phyloP scores from a whole-genome alignment of 441 rosid species.

The Adansonia grandidieri region DNA sequence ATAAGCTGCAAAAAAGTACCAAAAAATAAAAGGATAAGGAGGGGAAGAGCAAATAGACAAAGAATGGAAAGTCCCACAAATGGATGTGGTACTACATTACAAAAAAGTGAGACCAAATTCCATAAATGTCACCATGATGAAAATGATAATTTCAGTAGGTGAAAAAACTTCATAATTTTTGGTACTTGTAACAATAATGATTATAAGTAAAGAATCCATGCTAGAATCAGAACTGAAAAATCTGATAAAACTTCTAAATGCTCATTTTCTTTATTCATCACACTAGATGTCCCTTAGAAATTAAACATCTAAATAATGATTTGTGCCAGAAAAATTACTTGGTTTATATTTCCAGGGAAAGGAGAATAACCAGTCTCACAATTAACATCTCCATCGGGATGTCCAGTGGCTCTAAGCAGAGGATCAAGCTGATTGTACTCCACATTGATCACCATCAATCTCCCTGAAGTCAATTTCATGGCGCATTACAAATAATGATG shows the following conservation, averaged over 20 bases:
- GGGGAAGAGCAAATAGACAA: background rate
- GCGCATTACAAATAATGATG: background rate
- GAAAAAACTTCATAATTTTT: background rate
- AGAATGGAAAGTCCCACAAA: background rate
- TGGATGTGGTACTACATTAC: background rate
- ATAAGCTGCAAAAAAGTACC: conserved; percentile 61
- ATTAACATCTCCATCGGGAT: conserved; percentile 87
- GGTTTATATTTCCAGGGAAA: conserved; percentile 95
- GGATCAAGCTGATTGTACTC: conserved; percentile 99
- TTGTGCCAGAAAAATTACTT: conserved; percentile 50
- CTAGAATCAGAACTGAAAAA: background rate
- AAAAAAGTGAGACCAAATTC: background rate
- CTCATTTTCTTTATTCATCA: background rate
- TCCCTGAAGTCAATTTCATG: conserved; percentile 53
- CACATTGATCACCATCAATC: conserved; percentile 94
- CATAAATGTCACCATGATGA: background rate
- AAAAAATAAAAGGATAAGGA: conserved; percentile 6
- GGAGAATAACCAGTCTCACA: conserved; percentile 92
- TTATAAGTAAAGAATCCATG: background rate
- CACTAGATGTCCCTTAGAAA: background rate
- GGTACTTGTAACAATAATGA: background rate
- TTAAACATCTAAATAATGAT: background rate
- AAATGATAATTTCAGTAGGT: background rate
- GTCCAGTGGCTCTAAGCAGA: conserved; percentile 80
- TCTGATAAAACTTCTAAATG: background rate